These are phyloP conservation scores for Somion occarium DNA, from an alignment of 1,284 basidiomycete genomes.

Conservation along the genomic window DNA sequence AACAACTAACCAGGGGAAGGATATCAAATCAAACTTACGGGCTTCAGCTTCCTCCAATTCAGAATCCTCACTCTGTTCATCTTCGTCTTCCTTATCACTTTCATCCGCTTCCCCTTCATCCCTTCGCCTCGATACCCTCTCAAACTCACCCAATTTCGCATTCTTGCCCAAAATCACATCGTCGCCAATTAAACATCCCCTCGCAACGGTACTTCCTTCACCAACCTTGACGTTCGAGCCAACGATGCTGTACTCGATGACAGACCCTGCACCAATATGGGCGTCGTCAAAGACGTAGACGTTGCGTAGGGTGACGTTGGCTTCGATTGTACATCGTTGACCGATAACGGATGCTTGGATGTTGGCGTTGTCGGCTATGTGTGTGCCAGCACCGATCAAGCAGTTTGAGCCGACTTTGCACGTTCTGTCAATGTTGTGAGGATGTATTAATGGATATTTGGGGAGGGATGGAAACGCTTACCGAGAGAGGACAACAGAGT, in stretches of 20 bases:
- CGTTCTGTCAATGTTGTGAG: constrained; percentile 39
- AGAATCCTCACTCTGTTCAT: constrained; percentile 44
- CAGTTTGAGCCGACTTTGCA: constrained; percentile 82
- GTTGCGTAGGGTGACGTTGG: constrained; percentile 56
- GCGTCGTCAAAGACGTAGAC: constrained; percentile 85
- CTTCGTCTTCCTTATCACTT: constrained; percentile 29
- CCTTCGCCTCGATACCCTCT: constrained; percentile 58
- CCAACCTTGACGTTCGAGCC: constrained; percentile 73
- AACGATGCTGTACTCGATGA: constrained; percentile 75
- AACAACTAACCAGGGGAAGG: not conserved
- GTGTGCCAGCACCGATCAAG: constrained; percentile 71
- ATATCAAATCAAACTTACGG: constrained; percentile 47
- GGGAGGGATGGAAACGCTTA: constrained; percentile 28
- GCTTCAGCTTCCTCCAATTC: constrained; percentile 64
- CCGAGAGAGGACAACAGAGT: constrained; percentile 73
- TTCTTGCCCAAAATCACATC: constrained; percentile 74
- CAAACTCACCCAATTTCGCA: constrained; percentile 66
- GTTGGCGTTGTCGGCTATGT: constrained; percentile 58
- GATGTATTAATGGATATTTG: not conserved
- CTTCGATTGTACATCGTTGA: constrained; percentile 63
- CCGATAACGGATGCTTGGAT: constrained; percentile 76
- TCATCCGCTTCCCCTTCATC: constrained; percentile 24
- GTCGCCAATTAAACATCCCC: constrained; percentile 78
- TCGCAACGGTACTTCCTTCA: constrained; percentile 55
- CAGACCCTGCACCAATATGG: constrained; percentile 71